Evolutionary conservation across 495 filamentous ascomycete genomes (phyloP).

Genomic region (Penicillium cinerascens): DNA sequence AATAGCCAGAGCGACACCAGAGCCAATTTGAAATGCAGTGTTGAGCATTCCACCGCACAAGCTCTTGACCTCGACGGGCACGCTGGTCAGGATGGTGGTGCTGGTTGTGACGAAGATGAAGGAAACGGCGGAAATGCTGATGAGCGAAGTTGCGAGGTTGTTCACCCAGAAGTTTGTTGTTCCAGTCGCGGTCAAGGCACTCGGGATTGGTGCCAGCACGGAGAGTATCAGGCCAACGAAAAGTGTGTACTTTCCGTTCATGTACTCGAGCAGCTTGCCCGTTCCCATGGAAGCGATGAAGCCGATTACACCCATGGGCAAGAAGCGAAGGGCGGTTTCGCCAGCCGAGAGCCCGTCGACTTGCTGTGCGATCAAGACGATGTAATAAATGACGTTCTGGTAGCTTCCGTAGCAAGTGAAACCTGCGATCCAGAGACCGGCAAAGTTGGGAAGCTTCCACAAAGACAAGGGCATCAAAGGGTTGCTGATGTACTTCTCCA

Average conservation of each 20-base stretch:
- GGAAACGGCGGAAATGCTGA: slow-evolving; percentile 39
- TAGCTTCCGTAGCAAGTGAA: slow-evolving; percentile 40
- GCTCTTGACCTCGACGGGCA: slow-evolving; percentile 33
- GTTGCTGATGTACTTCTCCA: slow-evolving; percentile 31
- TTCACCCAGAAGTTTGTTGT: slow-evolving; percentile 34
- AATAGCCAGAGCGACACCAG: slow-evolving; percentile 35
- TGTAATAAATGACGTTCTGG: slow-evolving; percentile 39
- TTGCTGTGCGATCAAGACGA: slow-evolving; percentile 36
- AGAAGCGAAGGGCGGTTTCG: slow-evolving; percentile 33
- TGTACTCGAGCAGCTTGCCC: slow-evolving; percentile 32
- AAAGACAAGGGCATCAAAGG: slow-evolving; percentile 35
- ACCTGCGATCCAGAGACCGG: slow-evolving; percentile 36
- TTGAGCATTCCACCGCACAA: slow-evolving; percentile 39
- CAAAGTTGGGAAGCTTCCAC: slow-evolving; percentile 38
- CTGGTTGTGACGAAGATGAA: slow-evolving; percentile 38
- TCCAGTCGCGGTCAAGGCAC: slow-evolving; percentile 25
- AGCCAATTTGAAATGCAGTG: slow-evolving; percentile 40
- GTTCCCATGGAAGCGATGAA: slow-evolving; percentile 36
- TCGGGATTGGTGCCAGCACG: slow-evolving; percentile 32
- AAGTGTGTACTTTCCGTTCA: slow-evolving; percentile 36
- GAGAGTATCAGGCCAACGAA: slow-evolving; percentile 27
- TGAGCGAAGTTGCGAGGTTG: slow-evolving; percentile 31
- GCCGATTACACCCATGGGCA: slow-evolving; percentile 36
- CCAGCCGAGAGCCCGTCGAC: slow-evolving; percentile 31
- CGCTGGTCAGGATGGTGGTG: slow-evolving; percentile 33